phyloP scores from a whole-genome alignment of 2,329 filamentous ascomycete genomes.

The Alternaria ventricosa region DNA sequence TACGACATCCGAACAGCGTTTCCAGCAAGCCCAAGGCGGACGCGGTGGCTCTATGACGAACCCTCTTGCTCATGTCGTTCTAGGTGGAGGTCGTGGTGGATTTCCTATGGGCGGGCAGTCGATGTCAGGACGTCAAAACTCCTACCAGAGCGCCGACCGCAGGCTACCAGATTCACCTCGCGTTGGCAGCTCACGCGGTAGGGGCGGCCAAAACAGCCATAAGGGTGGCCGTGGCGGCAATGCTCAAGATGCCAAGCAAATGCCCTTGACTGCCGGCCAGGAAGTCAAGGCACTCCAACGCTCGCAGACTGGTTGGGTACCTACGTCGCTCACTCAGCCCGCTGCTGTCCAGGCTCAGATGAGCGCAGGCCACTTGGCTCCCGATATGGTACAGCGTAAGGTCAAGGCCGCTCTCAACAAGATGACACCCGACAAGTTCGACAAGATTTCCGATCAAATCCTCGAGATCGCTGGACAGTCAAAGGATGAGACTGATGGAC shows the following conservation, averaged over 20 bases:
- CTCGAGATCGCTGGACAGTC: slow-evolving; percentile 91
- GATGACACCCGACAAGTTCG: slow-evolving; percentile 99
- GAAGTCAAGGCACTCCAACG: slow-evolving; percentile 81
- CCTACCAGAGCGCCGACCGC: slow-evolving; percentile 55
- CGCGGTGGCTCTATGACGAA: slow-evolving; percentile 50
- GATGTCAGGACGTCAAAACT: slow-evolving; percentile 68
- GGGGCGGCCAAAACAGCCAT: slow-evolving; percentile 47
- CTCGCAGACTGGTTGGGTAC: slow-evolving; percentile 86
- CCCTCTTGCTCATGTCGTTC: slow-evolving; percentile 65
- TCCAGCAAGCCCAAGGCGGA: slow-evolving; percentile 50
- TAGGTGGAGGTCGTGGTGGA: slow-evolving; percentile 59
- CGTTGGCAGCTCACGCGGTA: slow-evolving; percentile 66
- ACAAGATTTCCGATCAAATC: slow-evolving; percentile 92
- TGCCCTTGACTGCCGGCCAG: slow-evolving; percentile 86
- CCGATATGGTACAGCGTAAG: slow-evolving; percentile 95
- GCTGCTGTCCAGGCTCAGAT: slow-evolving; percentile 35
- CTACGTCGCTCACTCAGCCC: slow-evolving; percentile 60
- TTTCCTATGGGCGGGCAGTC: slow-evolving; percentile 62
- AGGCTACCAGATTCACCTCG: slow-evolving; percentile 74
- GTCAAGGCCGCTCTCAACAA: slow-evolving; percentile 99
- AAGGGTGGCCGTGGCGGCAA: slow-evolving; percentile 58
- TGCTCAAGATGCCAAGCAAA: slow-evolving; percentile 75
- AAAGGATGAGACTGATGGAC: slow-evolving; percentile 92
- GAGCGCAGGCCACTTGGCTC: slow-evolving; percentile 67
- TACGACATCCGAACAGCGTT: slow-evolving; percentile 79